Conservation (phyloP, 1,139 yeast genomes). For the Yamadazyma blattariae region DNA sequence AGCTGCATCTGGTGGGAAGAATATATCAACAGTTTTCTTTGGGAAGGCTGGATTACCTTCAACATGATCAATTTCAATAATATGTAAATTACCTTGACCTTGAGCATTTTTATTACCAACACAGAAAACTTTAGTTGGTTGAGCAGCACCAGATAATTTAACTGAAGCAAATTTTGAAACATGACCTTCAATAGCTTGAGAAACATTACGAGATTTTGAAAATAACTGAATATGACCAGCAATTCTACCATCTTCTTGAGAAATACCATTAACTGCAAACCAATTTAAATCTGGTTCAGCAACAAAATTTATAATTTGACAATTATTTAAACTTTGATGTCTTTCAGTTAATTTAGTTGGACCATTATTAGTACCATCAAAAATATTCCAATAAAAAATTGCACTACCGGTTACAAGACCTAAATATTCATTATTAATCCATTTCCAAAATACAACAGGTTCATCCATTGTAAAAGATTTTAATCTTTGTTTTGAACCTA, state of each 20-base stretch:
- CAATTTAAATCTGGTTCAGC: slow-evolving; percentile 81
- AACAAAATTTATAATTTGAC: slow-evolving; percentile 89
- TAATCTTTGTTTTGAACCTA: slow-evolving; percentile 82
- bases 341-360: slow-evolving; percentile 82
- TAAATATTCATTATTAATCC: slow-evolving; percentile 72
- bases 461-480: slow-evolving; percentile 85
- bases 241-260: slow-evolving; percentile 91
- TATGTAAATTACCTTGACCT: slow-evolving; percentile 85
- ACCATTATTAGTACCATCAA: slow-evolving; percentile 74
- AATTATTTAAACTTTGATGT: slow-evolving; percentile 73
- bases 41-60: slow-evolving; percentile 81
- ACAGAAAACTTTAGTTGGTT: slow-evolving; percentile 84
- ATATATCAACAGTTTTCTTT: slow-evolving; percentile 89
- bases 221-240: slow-evolving; percentile 95
- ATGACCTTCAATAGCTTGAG: slow-evolving; percentile 98
- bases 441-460: slow-evolving; percentile 94
- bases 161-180: slow-evolving; percentile 86
- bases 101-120: slow-evolving; percentile 85
- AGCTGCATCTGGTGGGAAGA: slow-evolving; percentile 95
- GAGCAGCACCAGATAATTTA: slow-evolving; percentile 67
- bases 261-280: slow-evolving; percentile 94
- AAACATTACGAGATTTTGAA: slow-evolving; percentile 83
- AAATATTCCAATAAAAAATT: slow-evolving; percentile 78
- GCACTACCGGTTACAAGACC: slow-evolving; percentile 83
- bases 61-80: slow-evolving; percentile 94